phyloP scores from a whole-genome alignment of 2,329 filamentous ascomycete species.

The Fusarium mangiferae region DNA sequence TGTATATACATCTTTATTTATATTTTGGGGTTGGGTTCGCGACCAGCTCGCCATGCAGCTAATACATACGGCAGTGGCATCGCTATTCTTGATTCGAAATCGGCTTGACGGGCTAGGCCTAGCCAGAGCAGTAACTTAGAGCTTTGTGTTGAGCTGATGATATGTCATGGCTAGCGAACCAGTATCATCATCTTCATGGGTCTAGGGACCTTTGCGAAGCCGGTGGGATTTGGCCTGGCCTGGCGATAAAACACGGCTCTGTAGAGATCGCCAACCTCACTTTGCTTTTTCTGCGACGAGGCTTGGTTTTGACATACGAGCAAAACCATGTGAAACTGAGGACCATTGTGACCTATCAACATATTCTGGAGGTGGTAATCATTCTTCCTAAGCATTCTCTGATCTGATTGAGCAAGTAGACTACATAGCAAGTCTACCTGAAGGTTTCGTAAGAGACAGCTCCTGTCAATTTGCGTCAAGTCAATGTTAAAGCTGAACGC shows the following conservation, averaged over 20 bases:
- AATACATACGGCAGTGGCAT: neutral
- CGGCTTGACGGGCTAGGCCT: neutral
- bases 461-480: neutral
- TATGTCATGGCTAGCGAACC: neutral
- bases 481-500: neutral
- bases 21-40: neutral
- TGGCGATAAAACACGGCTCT: neutral
- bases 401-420: neutral
- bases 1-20: neutral
- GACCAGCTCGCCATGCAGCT: neutral
- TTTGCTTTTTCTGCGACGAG: slow-evolving; percentile 29
- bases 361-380: neutral
- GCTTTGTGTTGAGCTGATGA: neutral
- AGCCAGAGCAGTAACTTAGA: neutral
- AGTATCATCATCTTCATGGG: neutral
- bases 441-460: neutral
- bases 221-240: neutral
- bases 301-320: slow-evolving; percentile 17
- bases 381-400: neutral
- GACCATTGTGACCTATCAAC: neutral
- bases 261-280: neutral
- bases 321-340: slow-evolving; percentile 7
- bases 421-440: neutral
- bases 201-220: neutral
- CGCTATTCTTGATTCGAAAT: neutral